A percentile compares a stretch with the other conserved stretches of the same genome.
Evolutionary conservation across 768 basidiomycete species (phyloP).

Genomic region (Auricularia sp.): DNA sequence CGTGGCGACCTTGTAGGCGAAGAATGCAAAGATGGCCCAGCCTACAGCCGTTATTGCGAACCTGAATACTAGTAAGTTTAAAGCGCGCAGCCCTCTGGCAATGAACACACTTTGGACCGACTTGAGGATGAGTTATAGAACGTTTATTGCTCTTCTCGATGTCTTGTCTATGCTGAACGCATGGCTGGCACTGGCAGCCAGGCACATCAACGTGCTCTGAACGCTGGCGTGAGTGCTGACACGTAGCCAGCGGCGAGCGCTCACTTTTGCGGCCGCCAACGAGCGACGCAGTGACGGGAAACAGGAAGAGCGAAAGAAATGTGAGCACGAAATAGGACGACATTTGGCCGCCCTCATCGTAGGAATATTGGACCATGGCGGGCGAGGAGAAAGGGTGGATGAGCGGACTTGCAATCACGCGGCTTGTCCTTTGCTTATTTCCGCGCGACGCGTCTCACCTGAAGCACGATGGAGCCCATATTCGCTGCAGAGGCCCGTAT

Average conservation of each 20-base stretch:
- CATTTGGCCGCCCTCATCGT: constrained; percentile 80
- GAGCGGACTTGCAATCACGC: neutral
- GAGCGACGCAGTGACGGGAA: constrained; percentile 55
- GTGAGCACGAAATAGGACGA: constrained; percentile 87
- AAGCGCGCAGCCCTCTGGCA: neutral
- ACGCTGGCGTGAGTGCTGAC: constrained; percentile 7
- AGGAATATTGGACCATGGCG: constrained; percentile 69
- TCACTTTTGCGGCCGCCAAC: neutral
- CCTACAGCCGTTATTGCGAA: constrained; percentile 52
- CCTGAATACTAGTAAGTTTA: constrained; percentile 26
- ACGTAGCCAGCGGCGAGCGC: constrained; percentile 5
- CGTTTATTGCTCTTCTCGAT: constrained; percentile 34
- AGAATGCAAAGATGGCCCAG: constrained; percentile 62
- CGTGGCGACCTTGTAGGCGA: constrained; percentile 56
- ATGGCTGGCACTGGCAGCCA: constrained; percentile 56
- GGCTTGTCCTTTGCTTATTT: neutral
- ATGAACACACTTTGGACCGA: constrained; percentile 42
- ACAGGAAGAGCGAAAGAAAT: constrained; percentile 72
- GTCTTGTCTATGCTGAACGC: constrained; percentile 43
- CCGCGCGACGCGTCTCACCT: neutral
- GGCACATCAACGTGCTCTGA: constrained; percentile 27
- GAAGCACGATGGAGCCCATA: neutral
- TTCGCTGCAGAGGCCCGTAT: neutral
- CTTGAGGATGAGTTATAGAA: constrained; percentile 37
- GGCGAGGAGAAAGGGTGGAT: neutral